These are phyloP conservation scores for Fusarium virguliforme DNA, from an alignment of 2,329 filamentous ascomycete genomes.

Conservation along the genomic window DNA sequence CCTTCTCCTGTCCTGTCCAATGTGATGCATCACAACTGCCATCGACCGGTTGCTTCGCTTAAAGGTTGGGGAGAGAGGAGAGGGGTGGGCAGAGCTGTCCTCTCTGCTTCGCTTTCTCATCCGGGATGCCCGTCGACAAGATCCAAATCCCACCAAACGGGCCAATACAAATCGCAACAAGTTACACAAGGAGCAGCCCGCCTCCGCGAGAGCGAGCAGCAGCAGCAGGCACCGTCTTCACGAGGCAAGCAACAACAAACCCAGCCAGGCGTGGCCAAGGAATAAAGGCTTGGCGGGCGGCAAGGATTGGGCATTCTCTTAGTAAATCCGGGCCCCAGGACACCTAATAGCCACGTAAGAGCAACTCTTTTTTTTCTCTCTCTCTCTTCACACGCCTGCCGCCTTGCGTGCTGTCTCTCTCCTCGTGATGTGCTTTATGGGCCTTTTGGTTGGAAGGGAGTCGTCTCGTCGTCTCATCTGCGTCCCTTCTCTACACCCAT, in stretches of 20 bases:
- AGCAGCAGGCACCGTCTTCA: not conserved
- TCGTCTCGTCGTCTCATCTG: not conserved
- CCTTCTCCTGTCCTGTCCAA: slow-evolving; percentile 15
- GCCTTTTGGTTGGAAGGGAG: not conserved
- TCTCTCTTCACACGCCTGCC: no score
- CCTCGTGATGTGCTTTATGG: not conserved
- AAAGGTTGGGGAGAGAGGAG: not conserved
- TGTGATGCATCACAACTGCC: slow-evolving; percentile 46
- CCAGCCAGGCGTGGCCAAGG: slow-evolving; percentile 15
- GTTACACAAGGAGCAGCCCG: slow-evolving; percentile 31
- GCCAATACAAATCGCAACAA: slow-evolving; percentile 41
- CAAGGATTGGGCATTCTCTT: slow-evolving; percentile 45
- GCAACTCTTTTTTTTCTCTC: slow-evolving; percentile 3
- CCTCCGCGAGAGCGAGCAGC: slow-evolving; percentile 6
- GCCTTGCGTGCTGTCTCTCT: not conserved
- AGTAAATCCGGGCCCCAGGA: slow-evolving; percentile 45
- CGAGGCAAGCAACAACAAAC: no score
- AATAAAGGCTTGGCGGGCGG: slow-evolving; percentile 39
- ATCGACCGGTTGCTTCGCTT: slow-evolving; percentile 35
- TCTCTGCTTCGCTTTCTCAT: not conserved
- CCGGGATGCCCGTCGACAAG: no score
- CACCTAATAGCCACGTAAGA: slow-evolving; percentile 51
- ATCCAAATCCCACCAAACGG: slow-evolving; percentile 6
- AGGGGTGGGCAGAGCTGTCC: not conserved
- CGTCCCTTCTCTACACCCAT: not conserved